A percentile compares a stretch with the other conserved stretches of the same genome.
These are phyloP conservation scores for Phellinidium pouzarii DNA, from an alignment of 1,284 basidiomycete genomes.

Conservation along the genomic window DNA sequence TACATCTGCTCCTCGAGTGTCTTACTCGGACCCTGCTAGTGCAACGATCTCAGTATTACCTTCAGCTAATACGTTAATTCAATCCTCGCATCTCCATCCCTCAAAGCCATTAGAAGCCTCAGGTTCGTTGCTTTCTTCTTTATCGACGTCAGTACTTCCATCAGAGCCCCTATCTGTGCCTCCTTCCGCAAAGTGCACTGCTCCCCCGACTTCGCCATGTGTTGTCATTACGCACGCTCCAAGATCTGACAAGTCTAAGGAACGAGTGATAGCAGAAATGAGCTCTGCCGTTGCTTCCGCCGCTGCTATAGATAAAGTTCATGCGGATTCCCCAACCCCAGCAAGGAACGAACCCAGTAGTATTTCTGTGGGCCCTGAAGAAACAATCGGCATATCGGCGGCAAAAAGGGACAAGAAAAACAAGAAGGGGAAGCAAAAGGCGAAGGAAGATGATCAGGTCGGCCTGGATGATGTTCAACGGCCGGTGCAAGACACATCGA, in stretches of 20 bases:
- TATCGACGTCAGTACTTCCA: conserved; percentile 5
- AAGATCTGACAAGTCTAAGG: not conserved
- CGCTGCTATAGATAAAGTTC: not conserved
- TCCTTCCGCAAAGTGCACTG: conserved; percentile 3
- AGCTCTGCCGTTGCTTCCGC: not conserved
- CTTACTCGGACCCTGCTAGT: conserved; percentile 6
- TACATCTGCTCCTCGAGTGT: not conserved
- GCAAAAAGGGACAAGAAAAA: conserved; percentile 1
- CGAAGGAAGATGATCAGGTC: conserved; percentile 6
- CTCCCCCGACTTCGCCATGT: conserved; percentile 1
- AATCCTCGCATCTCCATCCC: not conserved
- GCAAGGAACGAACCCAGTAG: not conserved
- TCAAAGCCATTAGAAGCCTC: not conserved
- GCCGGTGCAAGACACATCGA: not conserved
- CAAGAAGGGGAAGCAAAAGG: conserved; percentile 2
- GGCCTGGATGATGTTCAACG: not conserved
- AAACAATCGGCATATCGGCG: not conserved
- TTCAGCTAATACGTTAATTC: not conserved
- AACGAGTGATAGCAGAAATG: not conserved
- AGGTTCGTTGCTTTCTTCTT: not conserved
- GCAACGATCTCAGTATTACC: conserved; percentile 1
- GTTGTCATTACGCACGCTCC: not conserved
- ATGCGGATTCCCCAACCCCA: not conserved
- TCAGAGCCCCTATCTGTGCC: conserved; percentile 2
- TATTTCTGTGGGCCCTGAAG: not conserved